Evolutionary conservation across 1,139 yeast species (phyloP).

Genomic region (Taphrina populina): DNA sequence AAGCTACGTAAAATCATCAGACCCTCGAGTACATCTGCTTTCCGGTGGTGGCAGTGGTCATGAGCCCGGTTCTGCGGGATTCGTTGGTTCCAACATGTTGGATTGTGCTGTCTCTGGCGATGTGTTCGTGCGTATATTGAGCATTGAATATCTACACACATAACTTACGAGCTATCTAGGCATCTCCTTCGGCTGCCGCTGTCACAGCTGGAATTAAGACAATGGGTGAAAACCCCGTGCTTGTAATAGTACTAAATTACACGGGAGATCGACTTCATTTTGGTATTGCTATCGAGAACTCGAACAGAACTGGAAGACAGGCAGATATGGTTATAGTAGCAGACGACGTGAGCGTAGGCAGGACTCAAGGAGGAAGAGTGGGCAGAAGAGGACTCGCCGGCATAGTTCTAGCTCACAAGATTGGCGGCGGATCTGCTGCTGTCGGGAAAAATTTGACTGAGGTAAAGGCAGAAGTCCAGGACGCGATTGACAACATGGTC

Average conservation of each 20-base stretch:
- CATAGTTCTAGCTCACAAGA: constrained; percentile 79
- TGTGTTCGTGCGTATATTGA: constrained; percentile 87
- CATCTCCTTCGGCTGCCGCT: constrained; percentile 26
- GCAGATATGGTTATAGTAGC: constrained; percentile 74
- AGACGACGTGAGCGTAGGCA: constrained; percentile 92
- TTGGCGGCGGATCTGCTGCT: constrained; percentile 66
- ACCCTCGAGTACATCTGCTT: constrained; percentile 57
- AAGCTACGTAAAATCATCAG: constrained; percentile 33
- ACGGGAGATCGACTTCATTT: constrained; percentile 93
- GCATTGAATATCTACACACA: constrained; percentile 57
- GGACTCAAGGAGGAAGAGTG: constrained; percentile 79
- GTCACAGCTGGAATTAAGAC: constrained; percentile 70
- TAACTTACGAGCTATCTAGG: neutral
- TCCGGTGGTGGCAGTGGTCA: constrained; percentile 98
- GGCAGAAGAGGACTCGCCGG: constrained; percentile 95
- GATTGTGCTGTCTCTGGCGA: constrained; percentile 89
- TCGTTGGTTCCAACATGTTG: constrained; percentile 75
- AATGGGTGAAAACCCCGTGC: constrained; percentile 55
- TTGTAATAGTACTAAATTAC: constrained; percentile 81
- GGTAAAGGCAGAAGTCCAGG: constrained; percentile 59
- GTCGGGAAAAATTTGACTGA: constrained; percentile 52
- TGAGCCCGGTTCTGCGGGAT: constrained; percentile 91
- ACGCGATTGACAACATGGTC: constrained; percentile 64
- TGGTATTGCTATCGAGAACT: constrained; percentile 85
- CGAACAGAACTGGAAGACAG: constrained; percentile 69